Base-by-base conservation (phyloP, 2,329 filamentous ascomycete genomes). In the Pleurostoma richardsiae region DNA sequence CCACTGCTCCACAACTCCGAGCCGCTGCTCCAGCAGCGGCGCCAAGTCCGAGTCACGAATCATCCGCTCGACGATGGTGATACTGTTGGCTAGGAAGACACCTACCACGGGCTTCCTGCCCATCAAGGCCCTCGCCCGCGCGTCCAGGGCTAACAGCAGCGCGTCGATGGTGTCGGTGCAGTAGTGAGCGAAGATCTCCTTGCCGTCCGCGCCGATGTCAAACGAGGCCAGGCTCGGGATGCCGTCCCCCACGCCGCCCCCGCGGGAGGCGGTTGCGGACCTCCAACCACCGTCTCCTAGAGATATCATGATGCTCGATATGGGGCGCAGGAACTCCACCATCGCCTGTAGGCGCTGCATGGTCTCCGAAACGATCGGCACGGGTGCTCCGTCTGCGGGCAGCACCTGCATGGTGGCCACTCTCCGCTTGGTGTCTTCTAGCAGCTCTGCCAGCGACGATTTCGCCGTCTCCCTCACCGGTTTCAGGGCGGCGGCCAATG, bases 381-480 rank as follows among this genome's bases (percentile, higher is more conserved):
- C 74, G 0, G 90, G 76, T 4, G 86, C 85, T 10, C 88, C 91
- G 64, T 97, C 91, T 5, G 78, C 66, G 1, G 92, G 89, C 6
- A 97, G 70, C 8, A 79, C 72, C 45, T 85, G 77, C 45, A 95
- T 72, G 29, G 67, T 71, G 46, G 75, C 74, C 30, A 90, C 80
- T 54, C 81, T 86, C 39, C 83, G 82, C 56, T 84, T 85, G 11
- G 86, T 90, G 55, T 96, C 90, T 30, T 94, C 90, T 2, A 97
- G 72, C 27, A 99, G 72, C 58, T 92, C 89, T 7, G 82, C 79
- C 11, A 99, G 74, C 0, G 92, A 96, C 1, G 80, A 77, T 63
- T 96, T 96, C 38, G 89, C 92, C 0, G 92, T 97, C 62, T 96
- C 92, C 26, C 91, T 83, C 8, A 97, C 81, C 1, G 94, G 94